Percentiles rank a stretch among this genome's conserved stretches.
These are phyloP conservation scores for Phtheirospermum japonicum DNA, from an alignment of 257 asterid genomes.

Conservation along the genomic window DNA sequence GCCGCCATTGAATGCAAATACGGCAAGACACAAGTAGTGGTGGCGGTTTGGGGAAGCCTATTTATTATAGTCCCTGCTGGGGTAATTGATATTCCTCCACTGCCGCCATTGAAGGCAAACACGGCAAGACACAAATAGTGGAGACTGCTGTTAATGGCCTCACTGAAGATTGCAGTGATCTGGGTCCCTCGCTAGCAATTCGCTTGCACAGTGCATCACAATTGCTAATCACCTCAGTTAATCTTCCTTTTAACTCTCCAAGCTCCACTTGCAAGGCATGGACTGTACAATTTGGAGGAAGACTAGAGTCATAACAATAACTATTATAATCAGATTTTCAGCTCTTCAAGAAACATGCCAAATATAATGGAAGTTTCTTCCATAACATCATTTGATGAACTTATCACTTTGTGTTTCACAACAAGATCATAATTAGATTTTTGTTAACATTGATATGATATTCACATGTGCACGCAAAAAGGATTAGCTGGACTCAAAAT, in stretches of 20 bases:
- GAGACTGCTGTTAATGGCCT: slow-evolving; percentile 47
- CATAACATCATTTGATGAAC: neutral
- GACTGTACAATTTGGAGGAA: slow-evolving; percentile 48
- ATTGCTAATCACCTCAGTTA: slow-evolving; percentile 87
- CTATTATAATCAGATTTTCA: neutral
- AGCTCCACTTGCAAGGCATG: slow-evolving; percentile 88
- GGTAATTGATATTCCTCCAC: slow-evolving; percentile 2
- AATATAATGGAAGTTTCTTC: neutral
- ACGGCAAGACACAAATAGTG: slow-evolving; percentile 24
- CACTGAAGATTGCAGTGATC: slow-evolving; percentile 66
- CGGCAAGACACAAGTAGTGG: slow-evolving; percentile 24
- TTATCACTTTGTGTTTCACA: slow-evolving; percentile 11
- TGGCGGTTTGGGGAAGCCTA: no score
- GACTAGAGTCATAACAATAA: slow-evolving; percentile 15
- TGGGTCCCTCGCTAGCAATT: slow-evolving; percentile 74
- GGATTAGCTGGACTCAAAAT: slow-evolving; percentile 4
- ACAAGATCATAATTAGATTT: neutral
- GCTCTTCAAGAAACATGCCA: slow-evolving; percentile 5
- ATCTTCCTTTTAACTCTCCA: slow-evolving; percentile 87
- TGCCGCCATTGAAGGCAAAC: slow-evolving; percentile 14
- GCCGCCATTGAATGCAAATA: slow-evolving; percentile 14
- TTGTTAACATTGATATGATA: neutral
- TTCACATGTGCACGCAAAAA: neutral
- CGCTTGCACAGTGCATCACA: slow-evolving; percentile 93
- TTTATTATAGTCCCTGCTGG: neutral